Percentiles rank a stretch among this genome's conserved stretches.
Conservation (phyloP, 345 rosid genomes). For the Litchi chinensis region DNA sequence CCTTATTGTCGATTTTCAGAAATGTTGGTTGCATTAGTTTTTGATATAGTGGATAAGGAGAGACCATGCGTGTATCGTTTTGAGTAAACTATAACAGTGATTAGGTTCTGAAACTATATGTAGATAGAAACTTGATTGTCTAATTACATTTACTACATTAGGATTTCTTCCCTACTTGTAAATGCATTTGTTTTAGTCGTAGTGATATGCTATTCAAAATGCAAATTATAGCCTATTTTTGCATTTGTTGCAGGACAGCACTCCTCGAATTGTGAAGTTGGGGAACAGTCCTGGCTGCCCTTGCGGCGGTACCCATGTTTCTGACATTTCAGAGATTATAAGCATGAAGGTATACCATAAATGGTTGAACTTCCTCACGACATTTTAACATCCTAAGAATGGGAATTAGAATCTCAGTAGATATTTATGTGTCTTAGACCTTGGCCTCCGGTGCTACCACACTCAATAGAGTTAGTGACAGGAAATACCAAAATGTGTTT, state of each 20-base stretch:
- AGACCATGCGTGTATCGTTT: neutral
- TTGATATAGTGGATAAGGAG: neutral
- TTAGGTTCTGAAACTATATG: neutral
- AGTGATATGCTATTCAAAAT: neutral
- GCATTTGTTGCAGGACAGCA: conserved; percentile 58
- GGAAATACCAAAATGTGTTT: neutral
- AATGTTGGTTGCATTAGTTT: neutral
- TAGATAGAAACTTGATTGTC: neutral
- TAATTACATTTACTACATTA: neutral
- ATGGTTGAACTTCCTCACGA: neutral
- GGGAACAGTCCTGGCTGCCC: conserved; percentile 78
- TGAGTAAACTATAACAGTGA: neutral
- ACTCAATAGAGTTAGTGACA: neutral
- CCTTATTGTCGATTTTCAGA: conserved; percentile 4
- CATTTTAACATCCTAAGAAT: neutral
- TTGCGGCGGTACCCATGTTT: conserved; percentile 91
- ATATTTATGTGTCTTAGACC: neutral
- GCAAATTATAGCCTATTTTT: conserved; percentile 1
- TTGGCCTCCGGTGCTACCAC: neutral
- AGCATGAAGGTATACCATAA: conserved; percentile 57
- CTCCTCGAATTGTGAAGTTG: conserved; percentile 70
- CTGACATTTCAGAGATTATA: conserved; percentile 67
- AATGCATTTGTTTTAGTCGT: neutral
- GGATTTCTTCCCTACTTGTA: neutral
- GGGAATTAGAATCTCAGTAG: neutral